phyloP scores from a whole-genome alignment of 2,329 filamentous ascomycete genomes.

The Fusarium sterilihyphosum region DNA sequence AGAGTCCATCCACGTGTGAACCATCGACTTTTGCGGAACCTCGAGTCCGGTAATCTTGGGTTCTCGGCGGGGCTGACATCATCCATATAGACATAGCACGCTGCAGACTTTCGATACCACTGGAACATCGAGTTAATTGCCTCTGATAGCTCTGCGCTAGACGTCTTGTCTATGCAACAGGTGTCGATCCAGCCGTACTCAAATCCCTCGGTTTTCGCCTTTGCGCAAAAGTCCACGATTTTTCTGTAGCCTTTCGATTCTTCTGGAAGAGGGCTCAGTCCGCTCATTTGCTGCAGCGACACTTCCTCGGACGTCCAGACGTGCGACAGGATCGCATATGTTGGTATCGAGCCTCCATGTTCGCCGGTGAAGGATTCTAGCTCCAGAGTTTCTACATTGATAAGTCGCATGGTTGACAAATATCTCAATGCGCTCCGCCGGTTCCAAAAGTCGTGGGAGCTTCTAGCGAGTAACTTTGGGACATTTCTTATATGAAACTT shows the following conservation, averaged over 20 bases:
- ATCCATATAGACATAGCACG: constrained; percentile 5
- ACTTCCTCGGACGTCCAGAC: constrained; percentile 12
- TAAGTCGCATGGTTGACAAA: constrained; percentile 8
- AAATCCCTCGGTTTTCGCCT: constrained; percentile 11
- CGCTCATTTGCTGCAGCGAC: background rate
- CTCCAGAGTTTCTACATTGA: constrained; percentile 13
- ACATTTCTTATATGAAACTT: background rate
- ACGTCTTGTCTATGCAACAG: constrained; percentile 20
- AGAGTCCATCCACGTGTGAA: constrained; percentile 13
- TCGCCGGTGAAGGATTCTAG: constrained; percentile 14
- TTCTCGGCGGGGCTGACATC: background rate
- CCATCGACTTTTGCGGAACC: constrained; percentile 9
- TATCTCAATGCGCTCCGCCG: background rate
- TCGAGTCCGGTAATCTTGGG: background rate
- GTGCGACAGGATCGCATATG: constrained; percentile 11
- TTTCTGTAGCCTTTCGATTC: constrained; percentile 4
- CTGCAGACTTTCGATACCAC: constrained; percentile 4
- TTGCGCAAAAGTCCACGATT: constrained; percentile 9
- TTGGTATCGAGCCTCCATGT: background rate
- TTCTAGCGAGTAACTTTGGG: background rate
- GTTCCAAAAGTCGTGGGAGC: background rate
- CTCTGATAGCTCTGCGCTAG: constrained; percentile 10
- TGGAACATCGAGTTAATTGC: constrained; percentile 15
- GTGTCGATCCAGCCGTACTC: constrained; percentile 17
- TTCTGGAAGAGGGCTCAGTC: background rate